Base-by-base conservation (phyloP, 164 flowering plant species). In the Stephania cephalantha region DNA sequence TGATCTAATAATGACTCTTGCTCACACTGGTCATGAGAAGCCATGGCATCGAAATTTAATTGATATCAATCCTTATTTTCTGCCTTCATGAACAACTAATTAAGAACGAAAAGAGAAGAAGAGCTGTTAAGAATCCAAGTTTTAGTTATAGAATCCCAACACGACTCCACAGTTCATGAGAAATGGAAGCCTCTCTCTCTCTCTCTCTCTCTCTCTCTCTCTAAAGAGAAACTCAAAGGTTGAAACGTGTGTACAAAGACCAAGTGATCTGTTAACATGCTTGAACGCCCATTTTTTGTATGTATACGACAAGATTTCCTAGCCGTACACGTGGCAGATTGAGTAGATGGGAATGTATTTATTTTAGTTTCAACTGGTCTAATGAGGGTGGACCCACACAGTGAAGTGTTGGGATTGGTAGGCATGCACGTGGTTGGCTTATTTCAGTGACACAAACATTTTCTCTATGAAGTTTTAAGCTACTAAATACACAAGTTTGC, bases 121-220 rank as follows among this genome's bases (percentile, higher is more conserved):
- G 74, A 35, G 74, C n/a, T 31, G 68, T 72, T 55, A 72, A 72
- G 68, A 72, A 18, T 58, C 74, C 74, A 71, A 71, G 20, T 30
- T 64, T 64, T 64, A 71, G 45, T 64, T 50, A 50, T 71, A 71
- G 42, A 71, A 71, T 9, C 65, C 73, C 64, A 15, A 71, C 73
- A 71, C 73, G 73, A 46, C 29, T 71, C 73, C n/a, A 52, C 46
- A 30, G 67, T 72, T 72, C 74, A 55, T 72, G 67, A 72, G 67
- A 55, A 30, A 30, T 31, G 29, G 29, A 72, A 55, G 35, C 20
- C 64, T 46, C 65, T 22, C 22, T 6, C 35, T 9, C 48, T 50
- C 55, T 50, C 25, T 25, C 25, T 25, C 25, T 25, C 25, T 25
- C 25, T 25, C 25, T 25, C 25, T 25, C 25, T 25, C 25, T 25